Percentiles rank a stretch among this genome's conserved stretches.
Conservation (phyloP, 2,329 filamentous ascomycete species). For the Talaromyces sp. region DNA sequence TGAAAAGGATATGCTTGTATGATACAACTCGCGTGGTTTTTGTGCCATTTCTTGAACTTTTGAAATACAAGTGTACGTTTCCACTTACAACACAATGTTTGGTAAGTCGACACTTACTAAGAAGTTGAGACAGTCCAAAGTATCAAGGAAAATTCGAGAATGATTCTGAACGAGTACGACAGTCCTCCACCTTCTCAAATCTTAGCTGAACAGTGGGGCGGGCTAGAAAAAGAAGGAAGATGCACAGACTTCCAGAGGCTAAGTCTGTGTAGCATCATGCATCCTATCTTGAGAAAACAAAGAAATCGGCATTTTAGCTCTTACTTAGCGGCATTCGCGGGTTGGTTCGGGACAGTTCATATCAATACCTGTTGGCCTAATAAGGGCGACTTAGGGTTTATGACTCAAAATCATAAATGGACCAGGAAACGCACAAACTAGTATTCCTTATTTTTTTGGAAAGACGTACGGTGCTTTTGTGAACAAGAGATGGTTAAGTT, state of each 20-base stretch:
- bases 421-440: background rate
- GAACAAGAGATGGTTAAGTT: background rate
- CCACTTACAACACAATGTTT: background rate
- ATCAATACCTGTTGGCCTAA: background rate
- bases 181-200: background rate
- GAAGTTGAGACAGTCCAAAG: background rate
- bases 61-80: background rate
- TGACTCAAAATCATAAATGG: background rate
- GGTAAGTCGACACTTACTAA: background rate
- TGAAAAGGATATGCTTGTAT: background rate
- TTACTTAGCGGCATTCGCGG: background rate
- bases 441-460: background rate
- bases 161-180: background rate
- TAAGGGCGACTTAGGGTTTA: background rate
- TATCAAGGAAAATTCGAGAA: background rate
- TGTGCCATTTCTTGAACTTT: background rate
- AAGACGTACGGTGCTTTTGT: background rate
- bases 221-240: background rate
- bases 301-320: background rate
- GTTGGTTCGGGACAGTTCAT: background rate
- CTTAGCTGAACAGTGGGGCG: slow-evolving; percentile 1
- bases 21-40: background rate
- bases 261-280: background rate
- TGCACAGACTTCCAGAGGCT: background rate
- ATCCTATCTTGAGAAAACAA: background rate